Conservation (phyloP, 23 red algal genomes). For the Gracilaria caudata region DNA sequence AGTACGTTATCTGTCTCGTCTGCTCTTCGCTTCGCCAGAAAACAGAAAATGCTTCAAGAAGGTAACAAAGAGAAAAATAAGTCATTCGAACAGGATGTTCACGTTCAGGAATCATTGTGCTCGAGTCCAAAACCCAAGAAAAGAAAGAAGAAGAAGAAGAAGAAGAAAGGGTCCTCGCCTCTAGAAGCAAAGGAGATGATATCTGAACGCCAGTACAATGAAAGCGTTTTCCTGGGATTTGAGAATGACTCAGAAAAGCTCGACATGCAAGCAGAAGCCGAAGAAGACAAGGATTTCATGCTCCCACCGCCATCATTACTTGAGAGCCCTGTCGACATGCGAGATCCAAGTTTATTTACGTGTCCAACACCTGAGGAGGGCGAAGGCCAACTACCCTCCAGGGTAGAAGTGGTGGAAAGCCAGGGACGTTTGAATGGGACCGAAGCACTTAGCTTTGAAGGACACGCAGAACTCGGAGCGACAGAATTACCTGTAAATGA, state of each 20-base stretch:
- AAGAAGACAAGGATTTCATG: not conserved
- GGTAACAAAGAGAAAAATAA: not conserved
- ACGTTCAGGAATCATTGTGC: not conserved
- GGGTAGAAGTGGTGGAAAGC: not conserved
- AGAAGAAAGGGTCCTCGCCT: not conserved
- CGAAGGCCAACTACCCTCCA: not conserved
- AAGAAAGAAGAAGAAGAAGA: constrained; percentile 8
- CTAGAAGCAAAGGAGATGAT: not conserved
- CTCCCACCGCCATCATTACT: constrained; percentile 3
- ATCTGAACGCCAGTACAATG: constrained; percentile 10
- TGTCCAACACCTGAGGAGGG: not conserved
- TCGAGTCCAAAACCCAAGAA: not conserved
- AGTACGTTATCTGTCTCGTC: not conserved
- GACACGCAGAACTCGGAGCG: not conserved
- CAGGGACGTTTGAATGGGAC: not conserved
- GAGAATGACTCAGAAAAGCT: not conserved
- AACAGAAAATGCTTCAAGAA: constrained; percentile 22
- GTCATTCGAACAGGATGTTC: not conserved
- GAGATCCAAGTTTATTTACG: not conserved
- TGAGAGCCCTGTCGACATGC: not conserved
- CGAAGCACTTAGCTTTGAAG: not conserved
- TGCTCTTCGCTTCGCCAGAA: constrained; percentile 12
- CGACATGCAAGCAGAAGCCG: not conserved
- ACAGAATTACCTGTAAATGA: not conserved
- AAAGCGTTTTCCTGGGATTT: constrained; percentile 11